Evolutionary conservation across 2,329 filamentous ascomycete species (phyloP), one percentile per base, ranked within the genome.

Genomic region (Boeremia lycopersici): DNA sequence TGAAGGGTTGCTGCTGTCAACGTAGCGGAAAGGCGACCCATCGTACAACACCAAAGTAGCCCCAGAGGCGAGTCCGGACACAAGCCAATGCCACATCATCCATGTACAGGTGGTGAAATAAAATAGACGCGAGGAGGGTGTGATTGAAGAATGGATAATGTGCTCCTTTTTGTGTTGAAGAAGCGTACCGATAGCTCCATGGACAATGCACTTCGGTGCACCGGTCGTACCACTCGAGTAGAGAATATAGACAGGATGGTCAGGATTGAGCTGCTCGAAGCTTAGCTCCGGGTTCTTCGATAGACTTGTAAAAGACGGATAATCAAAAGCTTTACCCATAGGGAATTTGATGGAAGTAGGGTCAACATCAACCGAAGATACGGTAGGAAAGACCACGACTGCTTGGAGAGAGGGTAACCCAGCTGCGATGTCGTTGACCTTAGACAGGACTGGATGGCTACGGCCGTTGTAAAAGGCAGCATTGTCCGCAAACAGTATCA

Each of bases 51-150:
- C 83, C 11, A 98, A 80, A 0, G 91, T 93, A 10, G 90, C 85
- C 48, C 93, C 93, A 28, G 86, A 87, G 9, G 93, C 90, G 4
- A 98, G 85, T 6, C 88, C 91, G 1, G 91, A 93, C 17, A 97
- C 84, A 35, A 93, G 87, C 93, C 93, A 98, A 74, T 98, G 93
- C 92, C 93, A 97, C 93, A 98, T 98, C 93, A 99, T 98, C 95
- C 93, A 97, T 0, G 91, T 96, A 10, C 89, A 92, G 3, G 93
- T 97, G 1, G 92, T 96, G 78, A 93, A 97, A 78, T 97, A 97
- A 74, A 97, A 90, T 69, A 97, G 82, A 17, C 88, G 84, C 36
- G 92, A 90, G 2, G 81, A 79, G 0, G 88, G 83, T 8, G 83
- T 81, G 60, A 99, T 86, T 19, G 92, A 91, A 72, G 89, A 90